Percentiles rank a stretch among this genome's conserved stretches.
phyloP scores from a whole-genome alignment of 352 stramenopile species.

The Phytopythium kandeliae region DNA sequence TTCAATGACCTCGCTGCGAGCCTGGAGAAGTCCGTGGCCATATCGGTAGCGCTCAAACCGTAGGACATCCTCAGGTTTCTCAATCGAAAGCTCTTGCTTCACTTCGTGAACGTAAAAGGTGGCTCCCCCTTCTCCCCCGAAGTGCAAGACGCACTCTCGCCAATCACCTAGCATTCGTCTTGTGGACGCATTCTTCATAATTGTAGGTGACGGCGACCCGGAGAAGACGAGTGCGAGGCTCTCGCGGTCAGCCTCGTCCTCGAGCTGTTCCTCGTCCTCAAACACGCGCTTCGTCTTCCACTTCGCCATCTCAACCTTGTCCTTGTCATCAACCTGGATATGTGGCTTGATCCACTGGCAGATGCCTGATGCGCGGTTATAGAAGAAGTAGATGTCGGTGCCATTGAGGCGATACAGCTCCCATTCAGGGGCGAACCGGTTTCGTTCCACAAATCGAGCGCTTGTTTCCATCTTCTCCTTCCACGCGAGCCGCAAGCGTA shows the following conservation, averaged over 20 bases:
- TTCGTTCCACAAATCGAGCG: conserved; percentile 48
- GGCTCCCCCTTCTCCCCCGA: conserved; percentile 15
- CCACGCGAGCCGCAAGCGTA: conserved; percentile 36
- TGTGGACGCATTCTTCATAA: conserved; percentile 38
- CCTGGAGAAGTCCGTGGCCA: conserved; percentile 38
- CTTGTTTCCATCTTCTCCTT: conserved; percentile 52
- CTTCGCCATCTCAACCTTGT: conserved; percentile 21
- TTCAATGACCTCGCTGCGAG: conserved; percentile 63
- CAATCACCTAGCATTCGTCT: conserved; percentile 36
- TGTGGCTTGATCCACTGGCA: conserved; percentile 49
- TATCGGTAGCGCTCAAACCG: conserved; percentile 46
- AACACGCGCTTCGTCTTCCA: conserved; percentile 65
- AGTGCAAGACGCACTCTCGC: conserved; percentile 48
- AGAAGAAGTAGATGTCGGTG: conserved; percentile 71
- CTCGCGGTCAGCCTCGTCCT: conserved; percentile 40
- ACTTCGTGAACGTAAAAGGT: conserved; percentile 47
- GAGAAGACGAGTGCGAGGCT: conserved; percentile 48
- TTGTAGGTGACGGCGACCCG: conserved; percentile 12
- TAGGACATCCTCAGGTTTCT: conserved; percentile 52
- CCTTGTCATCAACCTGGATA: conserved; percentile 9
- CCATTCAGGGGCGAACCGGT: conserved; percentile 42
- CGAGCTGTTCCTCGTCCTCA: conserved; percentile 30
- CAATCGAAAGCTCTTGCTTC: conserved; percentile 29
- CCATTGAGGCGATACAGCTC: conserved; percentile 53
- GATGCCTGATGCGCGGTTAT: conserved; percentile 37